Percentiles rank a stretch among this genome's conserved stretches.
Evolutionary conservation across 2,329 filamentous ascomycete genomes (phyloP).

Genomic region (Teratosphaeriaceae sp.): DNA sequence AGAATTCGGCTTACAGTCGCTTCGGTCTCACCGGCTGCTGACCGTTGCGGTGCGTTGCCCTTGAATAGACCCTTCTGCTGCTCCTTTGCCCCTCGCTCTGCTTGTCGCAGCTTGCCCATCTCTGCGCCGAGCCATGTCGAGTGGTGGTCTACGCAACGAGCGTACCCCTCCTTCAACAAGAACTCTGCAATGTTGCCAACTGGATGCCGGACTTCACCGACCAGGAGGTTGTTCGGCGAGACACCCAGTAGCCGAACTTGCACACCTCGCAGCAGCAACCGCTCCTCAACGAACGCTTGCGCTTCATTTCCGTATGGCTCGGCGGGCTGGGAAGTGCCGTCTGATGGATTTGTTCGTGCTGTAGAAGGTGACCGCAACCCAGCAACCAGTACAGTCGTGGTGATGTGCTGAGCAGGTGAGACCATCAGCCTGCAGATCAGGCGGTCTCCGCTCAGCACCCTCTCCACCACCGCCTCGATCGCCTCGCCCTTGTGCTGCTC

Average conservation of each 20-base stretch:
- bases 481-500: slow-evolving; percentile 79
- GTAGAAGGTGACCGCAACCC: slow-evolving; percentile 87
- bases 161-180: slow-evolving; percentile 80
- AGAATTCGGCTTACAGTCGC: slow-evolving; percentile 79
- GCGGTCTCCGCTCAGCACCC: slow-evolving; percentile 85
- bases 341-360: slow-evolving; percentile 70
- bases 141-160: slow-evolving; percentile 91
- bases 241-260: slow-evolving; percentile 77
- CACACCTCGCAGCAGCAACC: slow-evolving; percentile 79
- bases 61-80: slow-evolving; percentile 74
- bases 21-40: slow-evolving; percentile 60
- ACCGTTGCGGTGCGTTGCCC: slow-evolving; percentile 58
- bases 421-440: slow-evolving; percentile 76
- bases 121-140: slow-evolving; percentile 83
- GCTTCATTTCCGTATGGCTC: slow-evolving; percentile 90
- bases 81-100: slow-evolving; percentile 78
- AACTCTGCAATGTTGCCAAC: slow-evolving; percentile 86
- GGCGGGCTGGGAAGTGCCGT: slow-evolving; percentile 72
- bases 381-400: slow-evolving; percentile 82
- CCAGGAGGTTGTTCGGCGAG: slow-evolving; percentile 85
- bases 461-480: slow-evolving; percentile 75
- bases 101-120: slow-evolving; percentile 78
- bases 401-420: slow-evolving; percentile 74
- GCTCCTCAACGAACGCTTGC: slow-evolving; percentile 75
- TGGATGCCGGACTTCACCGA: slow-evolving; percentile 80